A percentile compares a stretch with the other conserved stretches of the same genome.
These are phyloP conservation scores for Blastomyces parvus DNA, from an alignment of 2,329 filamentous ascomycete species.

Conservation along the genomic window DNA sequence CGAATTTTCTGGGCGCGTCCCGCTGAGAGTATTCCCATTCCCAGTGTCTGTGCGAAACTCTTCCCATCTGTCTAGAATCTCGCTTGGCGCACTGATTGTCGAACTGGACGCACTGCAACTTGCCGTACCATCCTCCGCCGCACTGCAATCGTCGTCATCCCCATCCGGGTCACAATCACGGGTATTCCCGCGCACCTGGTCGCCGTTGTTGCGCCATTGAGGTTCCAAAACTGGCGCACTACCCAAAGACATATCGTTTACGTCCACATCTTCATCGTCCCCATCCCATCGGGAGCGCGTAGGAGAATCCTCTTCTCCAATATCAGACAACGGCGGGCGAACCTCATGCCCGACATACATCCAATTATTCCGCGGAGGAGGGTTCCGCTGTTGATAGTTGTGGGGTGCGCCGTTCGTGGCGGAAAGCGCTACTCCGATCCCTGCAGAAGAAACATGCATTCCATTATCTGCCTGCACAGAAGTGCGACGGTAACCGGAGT, in stretches of 20 bases:
- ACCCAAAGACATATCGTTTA: conserved; percentile 11
- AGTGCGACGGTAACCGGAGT: conserved; percentile 26
- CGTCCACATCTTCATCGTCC: conserved; percentile 1
- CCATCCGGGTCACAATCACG: neutral
- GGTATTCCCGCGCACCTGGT: neutral
- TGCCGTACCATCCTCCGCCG: conserved; percentile 43
- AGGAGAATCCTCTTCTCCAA: conserved; percentile 34
- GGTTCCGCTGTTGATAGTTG: conserved; percentile 16
- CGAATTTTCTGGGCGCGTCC: conserved; percentile 5
- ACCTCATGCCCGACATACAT: conserved; percentile 30
- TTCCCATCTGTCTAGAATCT: conserved; percentile 20
- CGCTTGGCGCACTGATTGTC: conserved; percentile 24
- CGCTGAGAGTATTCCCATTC: neutral
- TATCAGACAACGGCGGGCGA: conserved; percentile 37
- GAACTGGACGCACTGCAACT: conserved; percentile 30
- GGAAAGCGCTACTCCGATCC: conserved; percentile 10
- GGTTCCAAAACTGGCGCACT: conserved; percentile 15
- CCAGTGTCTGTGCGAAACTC: conserved; percentile 16
- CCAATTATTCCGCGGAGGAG: conserved; percentile 27
- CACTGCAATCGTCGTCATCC: conserved; percentile 35
- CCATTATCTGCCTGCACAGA: conserved; percentile 7
- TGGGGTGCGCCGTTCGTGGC: conserved; percentile 16
- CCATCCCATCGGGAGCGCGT: conserved; percentile 2
- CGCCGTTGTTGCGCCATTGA: neutral
- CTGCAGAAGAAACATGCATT: neutral